These are phyloP conservation scores for Rhodotorula babjevae DNA, from an alignment of 768 basidiomycete species.

Conservation along the genomic window DNA sequence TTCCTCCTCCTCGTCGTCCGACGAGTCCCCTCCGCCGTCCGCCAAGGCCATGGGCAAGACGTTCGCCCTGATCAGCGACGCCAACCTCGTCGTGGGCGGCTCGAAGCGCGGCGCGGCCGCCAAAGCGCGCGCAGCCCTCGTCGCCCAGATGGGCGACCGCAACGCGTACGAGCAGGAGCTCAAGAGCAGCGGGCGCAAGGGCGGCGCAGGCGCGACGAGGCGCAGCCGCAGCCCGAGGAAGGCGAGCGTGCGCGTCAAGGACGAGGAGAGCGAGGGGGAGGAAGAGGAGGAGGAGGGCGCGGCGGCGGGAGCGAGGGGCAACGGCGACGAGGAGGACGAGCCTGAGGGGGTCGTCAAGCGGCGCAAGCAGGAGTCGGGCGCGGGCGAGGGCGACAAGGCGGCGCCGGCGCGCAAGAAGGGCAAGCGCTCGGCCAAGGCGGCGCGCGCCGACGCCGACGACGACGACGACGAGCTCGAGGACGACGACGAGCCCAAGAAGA, in stretches of 20 bases:
- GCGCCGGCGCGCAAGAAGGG: neutral
- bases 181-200: constrained; percentile 44
- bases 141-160: constrained; percentile 32
- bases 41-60: constrained; percentile 6
- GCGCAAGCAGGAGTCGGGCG: constrained; percentile 20
- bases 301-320: no score
- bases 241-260: neutral
- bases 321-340: constrained; percentile 39
- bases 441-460: neutral
- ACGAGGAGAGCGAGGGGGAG: constrained; percentile 1
- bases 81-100: constrained; percentile 16
- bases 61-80: constrained; percentile 13
- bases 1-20: neutral
- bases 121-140: constrained; percentile 10
- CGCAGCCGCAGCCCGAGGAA: constrained; percentile 13
- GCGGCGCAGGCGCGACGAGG: neutral
- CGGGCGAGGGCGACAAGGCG: no score
- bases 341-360: constrained; percentile 17
- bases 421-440: constrained; percentile 1
- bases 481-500: constrained; percentile 37
- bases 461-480: constrained; percentile 19
- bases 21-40: neutral
- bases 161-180: constrained; percentile 63
- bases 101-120: constrained; percentile 24
- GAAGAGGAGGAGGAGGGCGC: no score